Evolutionary conservation across 352 stramenopile species (phyloP), one percentile per base, ranked within the genome.

Genomic region (Phytophthora tentaculata): DNA sequence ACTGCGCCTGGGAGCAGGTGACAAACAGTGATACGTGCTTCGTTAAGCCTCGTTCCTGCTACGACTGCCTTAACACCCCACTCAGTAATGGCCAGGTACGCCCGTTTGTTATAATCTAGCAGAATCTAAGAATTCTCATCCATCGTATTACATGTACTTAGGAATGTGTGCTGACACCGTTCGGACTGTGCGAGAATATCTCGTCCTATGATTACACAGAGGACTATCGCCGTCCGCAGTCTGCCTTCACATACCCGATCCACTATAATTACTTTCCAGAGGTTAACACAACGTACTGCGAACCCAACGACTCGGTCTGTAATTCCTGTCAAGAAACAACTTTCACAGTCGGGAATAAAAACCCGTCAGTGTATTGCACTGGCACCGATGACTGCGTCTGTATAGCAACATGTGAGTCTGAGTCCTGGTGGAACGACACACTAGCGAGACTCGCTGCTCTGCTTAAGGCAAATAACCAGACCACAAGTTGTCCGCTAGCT

Each of bases 181-280:
- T 58, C 20, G 82, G 82, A 28, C 52, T 88, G 2, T 90, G 82
- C 45, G 47, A 70, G 22, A 64, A 73, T 51, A 76, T 81, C 23
- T 69, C 64, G 5, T 62, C 68, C 22, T 90, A 89, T 63, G 64
- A 88, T 54, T 63, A 70, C 8, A 72, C 43, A n/a, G 66, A 77
- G 43, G 82, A 90, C 74, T 90, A 88, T 61, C 69, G 69, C 0
- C 78, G 80, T 24, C n/a, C 35, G 2, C 77, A 76, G 26, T 61
- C 73, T 6, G 64, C 76, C 0, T 57, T 61, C 20, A 63, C 48
- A 9, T 88, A 75, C 39, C 79, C 78, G 39, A 75, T 81, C 55
- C 78, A 83, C 41, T 79, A 81, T 71, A 90, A 89, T 79, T 88
- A 85, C 59, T 90, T 90, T 51, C 68, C 76, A 23, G 57, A 75